Percentiles rank a stretch among this genome's conserved stretches.
These are phyloP conservation scores for Golubevia sp. DNA, from an alignment of 1,284 basidiomycete species.

Conservation along the genomic window DNA sequence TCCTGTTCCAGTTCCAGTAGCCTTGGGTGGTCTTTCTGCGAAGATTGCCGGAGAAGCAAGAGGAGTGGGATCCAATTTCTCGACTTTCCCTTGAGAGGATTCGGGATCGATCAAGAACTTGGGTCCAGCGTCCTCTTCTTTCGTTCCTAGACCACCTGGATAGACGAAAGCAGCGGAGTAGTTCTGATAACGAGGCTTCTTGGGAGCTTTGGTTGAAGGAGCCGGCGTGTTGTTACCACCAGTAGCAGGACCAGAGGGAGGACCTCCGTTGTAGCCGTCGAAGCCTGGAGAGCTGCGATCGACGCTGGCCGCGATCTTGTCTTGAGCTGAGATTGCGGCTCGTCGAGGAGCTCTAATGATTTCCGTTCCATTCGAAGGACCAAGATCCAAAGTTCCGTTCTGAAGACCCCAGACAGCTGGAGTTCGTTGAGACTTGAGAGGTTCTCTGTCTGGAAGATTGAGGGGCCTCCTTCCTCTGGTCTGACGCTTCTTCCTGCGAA, in stretches of 20 bases:
- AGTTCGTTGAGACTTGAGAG: constrained; percentile 80
- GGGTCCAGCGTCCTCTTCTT: constrained; percentile 29
- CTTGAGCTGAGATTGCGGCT: constrained; percentile 11
- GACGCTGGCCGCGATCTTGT: constrained; percentile 15
- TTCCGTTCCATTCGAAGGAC: no score
- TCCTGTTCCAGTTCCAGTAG: no score
- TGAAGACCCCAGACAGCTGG: constrained; percentile 54
- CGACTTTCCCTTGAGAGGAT: constrained; percentile 9
- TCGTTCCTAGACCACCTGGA: constrained; percentile 50
- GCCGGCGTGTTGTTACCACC: constrained; percentile 18
- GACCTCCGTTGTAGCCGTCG: background rate
- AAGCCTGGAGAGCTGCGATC: background rate
- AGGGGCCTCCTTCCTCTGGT: constrained; percentile 87
- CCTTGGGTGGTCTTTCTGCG: no score
- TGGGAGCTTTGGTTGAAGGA: constrained; percentile 20
- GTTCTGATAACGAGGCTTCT: constrained; percentile 20
- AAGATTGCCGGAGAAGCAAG: no score
- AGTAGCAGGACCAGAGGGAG: background rate
- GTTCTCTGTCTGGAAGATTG: constrained; percentile 87
- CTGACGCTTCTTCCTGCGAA: constrained; percentile 80
- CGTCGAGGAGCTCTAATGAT: no score
- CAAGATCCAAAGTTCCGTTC: constrained; percentile 23
- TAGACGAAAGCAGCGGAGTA: constrained; percentile 48
- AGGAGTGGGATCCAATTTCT: no score
- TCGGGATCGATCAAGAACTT: no score